These are phyloP conservation scores for Coemansia sp. DNA, from an alignment of 192 early-diverging fungal species.

Conservation along the genomic window DNA sequence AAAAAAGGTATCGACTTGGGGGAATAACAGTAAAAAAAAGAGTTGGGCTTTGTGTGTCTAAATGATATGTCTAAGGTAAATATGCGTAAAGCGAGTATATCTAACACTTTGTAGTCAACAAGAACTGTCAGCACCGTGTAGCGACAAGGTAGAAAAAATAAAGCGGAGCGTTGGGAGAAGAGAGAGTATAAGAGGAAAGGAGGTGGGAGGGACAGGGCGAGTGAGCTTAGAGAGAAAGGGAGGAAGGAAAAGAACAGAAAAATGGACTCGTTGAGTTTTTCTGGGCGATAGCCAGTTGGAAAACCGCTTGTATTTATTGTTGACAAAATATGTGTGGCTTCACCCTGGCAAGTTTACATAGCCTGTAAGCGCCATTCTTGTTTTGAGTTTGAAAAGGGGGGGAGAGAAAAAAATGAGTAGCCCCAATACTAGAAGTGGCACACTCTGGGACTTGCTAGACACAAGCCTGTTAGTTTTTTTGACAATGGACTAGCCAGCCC, in stretches of 20 bases:
- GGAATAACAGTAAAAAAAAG: not conserved
- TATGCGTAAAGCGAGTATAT: not conserved
- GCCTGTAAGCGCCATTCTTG: not conserved
- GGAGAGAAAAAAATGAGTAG: not conserved
- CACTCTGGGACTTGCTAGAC: not conserved
- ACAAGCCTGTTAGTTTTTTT: not conserved
- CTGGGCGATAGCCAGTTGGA: not conserved
- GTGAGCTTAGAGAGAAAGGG: slow-evolving; percentile 3
- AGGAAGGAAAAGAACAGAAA: slow-evolving; percentile 5
- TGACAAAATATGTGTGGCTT: slow-evolving; percentile 3
- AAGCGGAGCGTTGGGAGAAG: slow-evolving; percentile 2
- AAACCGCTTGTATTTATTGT: slow-evolving; percentile 4
- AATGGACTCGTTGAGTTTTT: slow-evolving; percentile 1
- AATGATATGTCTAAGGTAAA: not conserved
- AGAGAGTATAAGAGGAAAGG: not conserved
- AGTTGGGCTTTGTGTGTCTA: not conserved
- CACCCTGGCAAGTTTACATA: slow-evolving; percentile 1
- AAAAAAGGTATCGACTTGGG: not conserved
- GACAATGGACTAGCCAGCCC: not conserved
- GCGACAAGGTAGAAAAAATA: not conserved
- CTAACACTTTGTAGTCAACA: not conserved
- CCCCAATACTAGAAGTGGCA: not conserved
- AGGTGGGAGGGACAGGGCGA: not conserved
- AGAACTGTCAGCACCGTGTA: not conserved
- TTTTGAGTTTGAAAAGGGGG: not conserved